Evolutionary conservation across 164 flowering plant genomes (phyloP).

Genomic region (Vitis cinerea): DNA sequence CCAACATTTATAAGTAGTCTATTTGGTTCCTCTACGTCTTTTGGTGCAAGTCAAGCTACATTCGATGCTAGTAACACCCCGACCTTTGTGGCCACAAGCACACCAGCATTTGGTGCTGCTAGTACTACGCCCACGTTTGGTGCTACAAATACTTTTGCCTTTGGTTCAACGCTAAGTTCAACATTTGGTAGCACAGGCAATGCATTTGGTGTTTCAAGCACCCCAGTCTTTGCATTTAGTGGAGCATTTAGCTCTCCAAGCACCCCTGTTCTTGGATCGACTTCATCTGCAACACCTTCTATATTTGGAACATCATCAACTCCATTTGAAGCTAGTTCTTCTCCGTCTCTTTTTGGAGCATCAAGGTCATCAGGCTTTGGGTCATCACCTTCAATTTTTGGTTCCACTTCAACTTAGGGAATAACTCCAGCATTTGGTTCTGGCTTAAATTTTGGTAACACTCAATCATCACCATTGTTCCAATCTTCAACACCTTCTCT

Average conservation of each 20-base stretch:
- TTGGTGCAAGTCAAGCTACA: conserved; percentile 70
- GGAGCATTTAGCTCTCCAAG: conserved; percentile 60
- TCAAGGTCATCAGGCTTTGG: conserved; percentile 35
- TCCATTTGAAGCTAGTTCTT: conserved; percentile 50
- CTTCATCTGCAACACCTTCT: conserved; percentile 41
- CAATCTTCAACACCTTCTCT: conserved; percentile 58
- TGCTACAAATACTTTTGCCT: conserved; percentile 37
- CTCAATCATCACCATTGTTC: conserved; percentile 75
- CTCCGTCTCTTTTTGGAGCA: conserved; percentile 57
- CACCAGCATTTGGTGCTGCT: conserved; percentile 61
- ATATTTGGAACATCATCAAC: conserved; percentile 48
- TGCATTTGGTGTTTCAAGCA: conserved; percentile 54
- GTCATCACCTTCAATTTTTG: conserved; percentile 35
- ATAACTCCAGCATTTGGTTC: conserved; percentile 49
- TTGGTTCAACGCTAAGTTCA: conserved; percentile 39
- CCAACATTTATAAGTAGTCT: conserved; percentile 73
- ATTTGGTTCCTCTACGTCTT: conserved; percentile 69
- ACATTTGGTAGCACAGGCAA: conserved; percentile 45
- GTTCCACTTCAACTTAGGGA: conserved; percentile 53
- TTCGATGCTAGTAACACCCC: conserved; percentile 59
- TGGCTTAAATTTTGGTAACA: conserved; percentile 53
- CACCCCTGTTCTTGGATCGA: conserved; percentile 20
- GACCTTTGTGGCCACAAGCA: conserved; percentile 49
- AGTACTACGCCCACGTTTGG: conserved; percentile 34
- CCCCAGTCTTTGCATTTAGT: conserved; percentile 49